Conservation (phyloP, 179 eudicot genomes). For the Gypsophila paniculata region DNA sequence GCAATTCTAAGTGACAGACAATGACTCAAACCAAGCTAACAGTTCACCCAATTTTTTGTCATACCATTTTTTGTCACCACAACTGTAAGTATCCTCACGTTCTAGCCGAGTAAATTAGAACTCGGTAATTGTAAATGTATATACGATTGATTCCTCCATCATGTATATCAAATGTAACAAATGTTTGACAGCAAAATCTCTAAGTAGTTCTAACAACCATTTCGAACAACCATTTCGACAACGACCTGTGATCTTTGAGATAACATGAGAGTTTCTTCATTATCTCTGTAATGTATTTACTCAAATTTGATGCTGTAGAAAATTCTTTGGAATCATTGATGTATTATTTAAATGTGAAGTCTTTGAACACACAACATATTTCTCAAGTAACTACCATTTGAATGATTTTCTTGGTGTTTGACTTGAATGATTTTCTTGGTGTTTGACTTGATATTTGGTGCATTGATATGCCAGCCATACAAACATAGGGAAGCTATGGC, state of each 20-base stretch:
- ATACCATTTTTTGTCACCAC: not conserved
- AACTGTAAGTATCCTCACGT: slow-evolving; percentile 29
- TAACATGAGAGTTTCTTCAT: slow-evolving; percentile 22
- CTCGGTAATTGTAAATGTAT: slow-evolving; percentile 20
- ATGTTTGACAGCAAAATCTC: slow-evolving; percentile 7
- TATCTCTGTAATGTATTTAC: slow-evolving; percentile 4
- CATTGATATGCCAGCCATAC: not conserved
- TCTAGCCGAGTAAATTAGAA: slow-evolving; percentile 14
- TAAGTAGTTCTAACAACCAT: slow-evolving; percentile 19
- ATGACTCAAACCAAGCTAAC: slow-evolving; percentile 16
- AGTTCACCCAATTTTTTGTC: slow-evolving; percentile 13
- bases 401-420: not conserved
- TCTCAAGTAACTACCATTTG: slow-evolving; percentile 5
- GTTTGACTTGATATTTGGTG: slow-evolving; percentile 7
- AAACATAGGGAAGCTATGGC: slow-evolving; percentile 5
- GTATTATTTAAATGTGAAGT: slow-evolving; percentile 3
- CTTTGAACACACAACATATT: slow-evolving; percentile 9
- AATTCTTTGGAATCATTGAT: not conserved
- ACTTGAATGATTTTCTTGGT: not conserved
- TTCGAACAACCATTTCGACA: slow-evolving; percentile 19
- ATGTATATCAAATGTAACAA: slow-evolving; percentile 28
- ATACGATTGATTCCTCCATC: slow-evolving; percentile 13
- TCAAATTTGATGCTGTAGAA: not conserved
- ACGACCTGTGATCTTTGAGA: slow-evolving; percentile 8
- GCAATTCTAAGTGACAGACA: slow-evolving; percentile 43